These are phyloP conservation scores for Hirsutella minnesotensis DNA, from an alignment of 2,329 filamentous ascomycete species.

Conservation along the genomic window DNA sequence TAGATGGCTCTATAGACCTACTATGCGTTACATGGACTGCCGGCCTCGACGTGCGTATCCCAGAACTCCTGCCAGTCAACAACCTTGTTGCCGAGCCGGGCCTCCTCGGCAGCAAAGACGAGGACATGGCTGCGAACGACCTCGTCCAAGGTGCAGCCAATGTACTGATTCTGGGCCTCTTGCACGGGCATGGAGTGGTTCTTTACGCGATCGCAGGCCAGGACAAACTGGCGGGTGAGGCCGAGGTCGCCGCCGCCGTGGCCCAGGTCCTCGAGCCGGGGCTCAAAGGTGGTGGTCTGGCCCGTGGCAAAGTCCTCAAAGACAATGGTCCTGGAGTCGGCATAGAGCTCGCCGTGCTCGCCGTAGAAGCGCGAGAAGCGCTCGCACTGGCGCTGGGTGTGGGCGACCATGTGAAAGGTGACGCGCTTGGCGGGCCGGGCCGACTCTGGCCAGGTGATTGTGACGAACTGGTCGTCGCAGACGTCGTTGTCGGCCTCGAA, in stretches of 20 bases:
- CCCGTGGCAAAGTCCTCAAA: constrained; percentile 47
- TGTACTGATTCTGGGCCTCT: constrained; percentile 60
- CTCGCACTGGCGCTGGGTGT: constrained; percentile 77
- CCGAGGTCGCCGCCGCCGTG: constrained; percentile 34
- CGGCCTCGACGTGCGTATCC: constrained; percentile 26
- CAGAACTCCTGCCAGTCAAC: constrained; percentile 73
- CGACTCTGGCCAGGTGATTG: constrained; percentile 72
- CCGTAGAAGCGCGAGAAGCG: constrained; percentile 81
- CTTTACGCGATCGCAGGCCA: constrained; percentile 70
- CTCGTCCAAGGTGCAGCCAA: constrained; percentile 80
- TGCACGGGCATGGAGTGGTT: constrained; percentile 52
- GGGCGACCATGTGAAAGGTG: constrained; percentile 87
- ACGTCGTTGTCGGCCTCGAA: constrained; percentile 91
- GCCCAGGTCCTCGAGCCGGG: constrained; percentile 22
- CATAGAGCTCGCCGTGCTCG: constrained; percentile 71
- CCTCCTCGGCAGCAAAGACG: constrained; percentile 90
- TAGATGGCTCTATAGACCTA: no score
- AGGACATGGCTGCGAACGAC: constrained; percentile 80
- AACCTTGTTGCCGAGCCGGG: constrained; percentile 55
- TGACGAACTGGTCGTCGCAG: constrained; percentile 84
- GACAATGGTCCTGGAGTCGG: constrained; percentile 67
- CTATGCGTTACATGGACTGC: neutral
- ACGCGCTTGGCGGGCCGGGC: constrained; percentile 65
- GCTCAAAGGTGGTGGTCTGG: constrained; percentile 16
- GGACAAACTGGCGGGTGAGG: constrained; percentile 69